Evolutionary conservation across 495 filamentous ascomycete species (phyloP), one percentile per base, ranked within the genome.

Genomic region (Tuber aestivum): DNA sequence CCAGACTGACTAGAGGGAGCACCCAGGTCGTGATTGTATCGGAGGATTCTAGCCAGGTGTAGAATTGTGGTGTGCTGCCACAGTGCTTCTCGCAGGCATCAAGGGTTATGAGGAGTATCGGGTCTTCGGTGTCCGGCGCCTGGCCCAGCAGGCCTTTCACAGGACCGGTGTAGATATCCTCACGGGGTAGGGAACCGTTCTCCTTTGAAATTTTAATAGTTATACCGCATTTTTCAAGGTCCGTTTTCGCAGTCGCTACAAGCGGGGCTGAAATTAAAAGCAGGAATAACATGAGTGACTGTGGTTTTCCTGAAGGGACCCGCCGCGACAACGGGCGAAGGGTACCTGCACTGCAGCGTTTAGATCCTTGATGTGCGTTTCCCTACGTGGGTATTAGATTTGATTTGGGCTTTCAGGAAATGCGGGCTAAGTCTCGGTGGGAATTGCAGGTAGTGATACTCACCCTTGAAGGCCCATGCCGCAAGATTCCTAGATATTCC

Each of bases 1-100:
- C 41, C 8, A 86, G 79, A 23, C 85, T 86, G 35, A 86, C 79
- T 21, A 86, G 77, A 8, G 86, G 86, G 37, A 87, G 71, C 0
- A 86, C 74, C 86, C 86, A 87, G 18, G 86, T 86, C 27, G 85
- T 86, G 38, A 87, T 84, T 21, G 85, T 87, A 40, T 74, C 74
- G 10, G 81, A 75, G 40, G 79, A 69, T 38, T 84, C 80, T 44
- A 68, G 44, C 86, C 86, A 86, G 1, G 74, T 32, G 77, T 85
- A 85, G 27, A 16, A 65, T 18, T 35, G 27, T 8, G 56, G 56
- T 7, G 14, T 18, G 6, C 0, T 14, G 20, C 56, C 56, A 16
- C 56, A 65, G 56, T 65, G 6, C 14, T 35, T 18, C 56, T 65
- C 56, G 27, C 56, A 65, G 14, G 27, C 56, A 14, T 12, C 27